A percentile compares a stretch with the other conserved stretches of the same genome.
These are phyloP conservation scores for Lignosus rhinocerotis DNA, from an alignment of 1,284 basidiomycete genomes.

Conservation along the genomic window DNA sequence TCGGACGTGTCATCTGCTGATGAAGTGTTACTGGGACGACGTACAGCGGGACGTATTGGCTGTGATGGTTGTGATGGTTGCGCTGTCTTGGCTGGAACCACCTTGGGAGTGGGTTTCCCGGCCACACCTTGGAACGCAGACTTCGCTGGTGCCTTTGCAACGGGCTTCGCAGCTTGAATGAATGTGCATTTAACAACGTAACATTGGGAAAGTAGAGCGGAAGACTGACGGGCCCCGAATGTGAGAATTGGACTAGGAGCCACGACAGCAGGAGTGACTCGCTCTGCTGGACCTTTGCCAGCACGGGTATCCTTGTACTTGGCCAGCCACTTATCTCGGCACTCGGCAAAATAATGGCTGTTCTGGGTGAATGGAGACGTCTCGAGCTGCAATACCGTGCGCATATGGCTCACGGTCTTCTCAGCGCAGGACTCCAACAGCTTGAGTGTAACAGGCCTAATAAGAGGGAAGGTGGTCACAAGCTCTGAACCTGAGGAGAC, in stretches of 20 bases:
- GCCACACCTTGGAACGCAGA: too few species aligned
- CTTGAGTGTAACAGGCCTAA: slow-evolving; percentile 9
- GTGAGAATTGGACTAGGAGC: neutral
- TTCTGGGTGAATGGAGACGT: slow-evolving; percentile 37
- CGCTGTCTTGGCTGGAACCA: too few species aligned
- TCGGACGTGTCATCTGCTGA: too few species aligned
- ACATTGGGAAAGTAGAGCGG: neutral
- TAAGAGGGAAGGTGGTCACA: neutral
- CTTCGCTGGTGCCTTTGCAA: too few species aligned
- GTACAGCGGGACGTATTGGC: too few species aligned
- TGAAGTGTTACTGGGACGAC: too few species aligned
- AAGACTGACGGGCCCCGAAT: neutral
- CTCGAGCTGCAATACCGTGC: slow-evolving; percentile 30
- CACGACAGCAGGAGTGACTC: neutral
- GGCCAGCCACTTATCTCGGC: slow-evolving; percentile 21
- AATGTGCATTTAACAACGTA: neutral
- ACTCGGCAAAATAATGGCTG: slow-evolving; percentile 28
- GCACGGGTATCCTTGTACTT: slow-evolving; percentile 25
- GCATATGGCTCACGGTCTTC: slow-evolving; percentile 19
- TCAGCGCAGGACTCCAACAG: slow-evolving; percentile 13
- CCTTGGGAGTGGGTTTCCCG: too few species aligned
- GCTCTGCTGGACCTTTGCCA: slow-evolving; percentile 8
- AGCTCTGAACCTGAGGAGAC: neutral
- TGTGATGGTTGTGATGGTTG: too few species aligned
- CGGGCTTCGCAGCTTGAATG: neutral